Evolutionary conservation across 108 stramenopile genomes (phyloP), one percentile per base, ranked within the genome.

Genomic region (Cyclotella kingstonii): DNA sequence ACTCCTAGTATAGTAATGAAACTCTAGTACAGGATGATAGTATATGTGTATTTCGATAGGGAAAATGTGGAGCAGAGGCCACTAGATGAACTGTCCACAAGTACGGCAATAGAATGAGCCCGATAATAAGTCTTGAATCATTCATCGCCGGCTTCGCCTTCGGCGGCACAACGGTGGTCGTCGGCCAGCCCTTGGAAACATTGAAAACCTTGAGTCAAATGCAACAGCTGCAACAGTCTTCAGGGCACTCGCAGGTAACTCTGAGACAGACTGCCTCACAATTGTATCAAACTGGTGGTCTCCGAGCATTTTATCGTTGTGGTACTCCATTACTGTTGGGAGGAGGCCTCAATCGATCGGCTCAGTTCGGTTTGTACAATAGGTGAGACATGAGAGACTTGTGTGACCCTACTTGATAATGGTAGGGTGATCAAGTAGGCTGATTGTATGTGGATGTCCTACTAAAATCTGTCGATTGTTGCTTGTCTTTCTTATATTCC

Each of bases 151-250:
- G 93, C 22, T 84, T 84, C 15, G 84, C 84, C 46, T 90, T 89
- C 47, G 93, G 93, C 2, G 53, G 79, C 30, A 89, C 89, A 2
- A 89, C 82, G 0, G 93, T 94, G 5, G 35, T 86, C 1, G 86
- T 91, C 4, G 93, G 89, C 6, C 93, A 94, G 70, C 93, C 93
- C 0, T 48, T 89, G 42, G 91, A 93, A 36, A 93, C 91, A 18
- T 60, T 93, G 35, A 93, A 91, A 65, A 85, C 87, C 11, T 60
- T 79, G 42, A 30, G 61, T 12, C 85, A 86, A 58, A 64, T 76
- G 4, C 53, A n/a, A 33, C 53, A 19, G 29, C 75, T 14, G 10
- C 58, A 26, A 28, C 66, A 72, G 56, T 71, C 67, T 31, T 33
- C 40, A 29, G 25, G 61, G 35, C 14, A 3, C 22, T 41, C 43